phyloP scores from a whole-genome alignment of 2,329 filamentous ascomycete genomes.

The Parascedosporium putredinis region DNA sequence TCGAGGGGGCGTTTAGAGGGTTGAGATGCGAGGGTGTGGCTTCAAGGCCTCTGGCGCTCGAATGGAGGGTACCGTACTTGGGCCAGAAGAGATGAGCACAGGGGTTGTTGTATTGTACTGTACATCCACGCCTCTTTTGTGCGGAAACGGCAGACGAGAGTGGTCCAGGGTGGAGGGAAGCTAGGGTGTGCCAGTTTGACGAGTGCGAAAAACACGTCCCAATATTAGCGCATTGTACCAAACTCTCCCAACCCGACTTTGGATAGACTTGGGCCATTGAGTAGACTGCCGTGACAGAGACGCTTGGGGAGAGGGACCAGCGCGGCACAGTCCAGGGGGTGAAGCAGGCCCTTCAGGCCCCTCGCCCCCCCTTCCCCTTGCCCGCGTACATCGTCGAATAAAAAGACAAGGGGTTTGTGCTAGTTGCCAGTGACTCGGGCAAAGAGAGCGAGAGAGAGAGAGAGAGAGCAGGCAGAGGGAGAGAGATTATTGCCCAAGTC shows the following conservation, averaged over 20 bases:
- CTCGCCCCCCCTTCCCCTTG: too few relatives aligned
- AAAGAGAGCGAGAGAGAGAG: too few relatives aligned
- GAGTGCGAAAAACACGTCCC: not conserved
- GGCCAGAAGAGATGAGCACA: conserved; percentile 1
- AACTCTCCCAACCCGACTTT: not conserved
- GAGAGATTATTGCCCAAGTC: too few relatives aligned
- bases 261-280: too few relatives aligned
- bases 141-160: too few relatives aligned
- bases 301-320: not conserved
- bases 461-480: too few relatives aligned
- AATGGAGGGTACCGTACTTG: not conserved
- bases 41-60: not conserved
- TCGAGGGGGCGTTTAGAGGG: not conserved
- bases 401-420: not conserved
- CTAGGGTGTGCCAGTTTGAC: not conserved
- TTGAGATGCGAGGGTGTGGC: not conserved
- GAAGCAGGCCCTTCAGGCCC: not conserved
- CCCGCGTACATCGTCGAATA: conserved; percentile 1
- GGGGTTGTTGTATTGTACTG: not conserved
- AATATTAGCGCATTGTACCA: conserved; percentile 3
- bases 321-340: not conserved
- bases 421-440: too few relatives aligned
- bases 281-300: too few relatives aligned
- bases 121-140: too few relatives aligned
- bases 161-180: not conserved